phyloP scores from a whole-genome alignment of 2,329 filamentous ascomycete genomes.

The Colletotrichum cuscutae region DNA sequence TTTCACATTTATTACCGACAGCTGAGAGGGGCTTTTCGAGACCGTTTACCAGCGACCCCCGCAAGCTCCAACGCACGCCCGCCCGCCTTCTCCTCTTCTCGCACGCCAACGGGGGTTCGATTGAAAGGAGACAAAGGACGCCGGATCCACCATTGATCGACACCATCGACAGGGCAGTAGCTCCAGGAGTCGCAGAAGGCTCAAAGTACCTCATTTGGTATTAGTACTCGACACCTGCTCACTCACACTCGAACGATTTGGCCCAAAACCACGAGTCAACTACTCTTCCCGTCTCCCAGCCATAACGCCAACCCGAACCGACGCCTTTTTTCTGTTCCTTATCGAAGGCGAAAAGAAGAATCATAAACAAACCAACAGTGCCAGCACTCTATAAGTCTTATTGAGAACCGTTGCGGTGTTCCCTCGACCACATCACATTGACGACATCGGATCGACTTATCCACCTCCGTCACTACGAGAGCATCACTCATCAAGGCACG shows the following conservation, averaged over 20 bases:
- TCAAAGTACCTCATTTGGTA: slow-evolving; percentile 19
- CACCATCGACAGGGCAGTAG: slow-evolving; percentile 28
- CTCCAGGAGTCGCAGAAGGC: background rate
- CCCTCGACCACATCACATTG: slow-evolving; percentile 5
- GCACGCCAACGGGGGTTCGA: slow-evolving; percentile 31
- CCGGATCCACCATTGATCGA: slow-evolving; percentile 30
- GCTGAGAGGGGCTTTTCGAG: slow-evolving; percentile 10
- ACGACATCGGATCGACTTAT: slow-evolving; percentile 20
- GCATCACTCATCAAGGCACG: background rate
- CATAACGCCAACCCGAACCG: background rate
- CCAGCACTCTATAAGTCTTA: background rate
- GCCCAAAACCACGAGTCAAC: slow-evolving; percentile 29
- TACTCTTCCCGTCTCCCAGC: slow-evolving; percentile 8
- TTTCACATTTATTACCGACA: slow-evolving; percentile 31
- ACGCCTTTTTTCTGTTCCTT: background rate
- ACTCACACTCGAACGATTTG: slow-evolving; percentile 15
- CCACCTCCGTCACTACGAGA: slow-evolving; percentile 8
- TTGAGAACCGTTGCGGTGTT: background rate
- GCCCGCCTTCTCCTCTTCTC: slow-evolving; percentile 11
- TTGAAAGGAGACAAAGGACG: slow-evolving; percentile 34
- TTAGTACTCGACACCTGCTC: slow-evolving; percentile 30
- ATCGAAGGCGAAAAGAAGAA: background rate
- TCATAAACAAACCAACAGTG: background rate
- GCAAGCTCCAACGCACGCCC: slow-evolving; percentile 21
- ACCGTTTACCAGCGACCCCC: slow-evolving; percentile 19